Evolutionary conservation across 1,139 yeast species (phyloP), one percentile per base, ranked within the genome.

Genomic region (Scheffersomyces parashehatae): DNA sequence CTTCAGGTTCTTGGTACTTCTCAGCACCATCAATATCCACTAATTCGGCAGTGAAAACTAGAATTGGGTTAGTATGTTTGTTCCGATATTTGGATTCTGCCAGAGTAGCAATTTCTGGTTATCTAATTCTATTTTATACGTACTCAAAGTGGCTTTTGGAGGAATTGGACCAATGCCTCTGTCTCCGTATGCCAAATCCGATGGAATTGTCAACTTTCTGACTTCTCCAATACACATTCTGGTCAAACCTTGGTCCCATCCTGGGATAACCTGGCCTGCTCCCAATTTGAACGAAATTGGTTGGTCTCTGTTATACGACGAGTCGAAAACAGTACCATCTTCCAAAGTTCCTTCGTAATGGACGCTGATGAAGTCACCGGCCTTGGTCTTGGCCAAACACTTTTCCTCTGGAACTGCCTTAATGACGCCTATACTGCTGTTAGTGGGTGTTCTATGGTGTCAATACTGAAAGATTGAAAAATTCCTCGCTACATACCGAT

Each of bases 161-260:
- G 95, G 95, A 60, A 88, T 87, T 44, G 85, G 85, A 37, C 90
- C 91, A 47, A 88, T 82, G 39, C 95, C 95, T 43, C 81, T 62
- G 36, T 71, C 67, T 43, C 97, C 97, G 55, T 89, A 89, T 7
- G 82, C 97, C 58, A 88, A 67, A 38, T 77, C 75, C 10, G 93
- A 77, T 39, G 96, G 96, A 60, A 90, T 88, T 35, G 81, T 79
- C 55, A 89, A 74, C 54, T 79, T 82, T 59, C 96, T 81, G 69
- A 83, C 78, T 65, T 89, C 97, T 40, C 96, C 96, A 62, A 87
- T 75, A 66, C 97, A 89, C 93, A 88, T 87, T 39, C 47, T 48
- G 37, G 59, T 53, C 43, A 88, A 71, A 36, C 96, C 96, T 64
- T 85, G 81, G 51, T 89, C 96, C 96, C 96, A 89, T 49, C 96